phyloP scores from a whole-genome alignment of 768 basidiomycete genomes.

The Termitomyces sp. region DNA sequence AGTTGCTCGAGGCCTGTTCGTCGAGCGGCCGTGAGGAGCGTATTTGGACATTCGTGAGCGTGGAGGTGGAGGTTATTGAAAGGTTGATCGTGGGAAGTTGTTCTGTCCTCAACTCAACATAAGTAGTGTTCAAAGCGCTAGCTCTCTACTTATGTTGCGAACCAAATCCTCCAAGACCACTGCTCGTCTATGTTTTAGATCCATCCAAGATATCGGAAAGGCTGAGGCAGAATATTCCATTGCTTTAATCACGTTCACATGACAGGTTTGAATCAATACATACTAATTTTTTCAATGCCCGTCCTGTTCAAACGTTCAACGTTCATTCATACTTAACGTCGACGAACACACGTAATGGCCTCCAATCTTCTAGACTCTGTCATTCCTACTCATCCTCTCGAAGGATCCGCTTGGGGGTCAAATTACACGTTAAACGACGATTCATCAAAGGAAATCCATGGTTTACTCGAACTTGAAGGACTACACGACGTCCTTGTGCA shows the following conservation, averaged over 20 bases:
- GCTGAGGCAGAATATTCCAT: no score
- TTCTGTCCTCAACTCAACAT: no score
- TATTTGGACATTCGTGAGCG: conserved; percentile 66
- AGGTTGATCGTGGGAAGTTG: not conserved
- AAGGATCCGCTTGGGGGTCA: conserved; percentile 2
- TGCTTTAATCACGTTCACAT: no score
- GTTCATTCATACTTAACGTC: not conserved
- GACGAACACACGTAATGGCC: not conserved
- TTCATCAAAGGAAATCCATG: not conserved
- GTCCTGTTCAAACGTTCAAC: not conserved
- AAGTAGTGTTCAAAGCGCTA: no score
- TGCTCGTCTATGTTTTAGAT: no score
- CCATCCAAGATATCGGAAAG: no score
- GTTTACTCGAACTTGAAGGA: not conserved
- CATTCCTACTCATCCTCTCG: not conserved
- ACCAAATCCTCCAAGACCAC: no score
- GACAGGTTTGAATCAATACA: no score
- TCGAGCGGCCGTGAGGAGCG: conserved; percentile 65
- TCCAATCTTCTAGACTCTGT: not conserved
- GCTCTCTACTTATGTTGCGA: no score
- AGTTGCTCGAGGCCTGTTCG: conserved; percentile 60
- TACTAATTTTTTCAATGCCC: no score
- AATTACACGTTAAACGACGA: not conserved
- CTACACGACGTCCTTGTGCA: not conserved
- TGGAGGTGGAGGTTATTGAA: not conserved